Evolutionary conservation across 2,329 filamentous ascomycete genomes (phyloP), one percentile per base, ranked within the genome.

Genomic region (Davidsoniella neocaledoniae): DNA sequence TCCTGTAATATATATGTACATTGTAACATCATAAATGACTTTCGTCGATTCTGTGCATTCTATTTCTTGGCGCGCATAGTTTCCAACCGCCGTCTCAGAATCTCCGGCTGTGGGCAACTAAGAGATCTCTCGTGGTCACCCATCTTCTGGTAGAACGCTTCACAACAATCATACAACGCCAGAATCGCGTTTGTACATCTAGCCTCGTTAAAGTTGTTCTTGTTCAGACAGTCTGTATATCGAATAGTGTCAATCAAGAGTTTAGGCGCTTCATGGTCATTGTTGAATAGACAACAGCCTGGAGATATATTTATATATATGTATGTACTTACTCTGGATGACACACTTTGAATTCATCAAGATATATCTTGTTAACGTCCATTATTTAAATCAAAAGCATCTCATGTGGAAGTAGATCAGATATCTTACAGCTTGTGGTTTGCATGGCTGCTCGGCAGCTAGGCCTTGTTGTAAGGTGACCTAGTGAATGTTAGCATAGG

Each of bases 121-220:
- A 80, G 77, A 2, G 82, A 83, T 40, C 73, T 78, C 29, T 85
- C 87, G 21, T 78, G 67, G 50, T 93, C 81, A 14, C 91, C 88
- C 53, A 84, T 76, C 51, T 76, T 73, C 58, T 81, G 68, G 66
- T 98, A 96, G 62, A 96, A 94, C 10, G 77, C 74, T 59, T 88
- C 80, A 65, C 91, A 98, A 66, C 91, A 98, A 57, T 91, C 82
- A 64, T 96, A 98, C 21, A 98, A 69, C 2, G 86, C 85, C 62
- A 90, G 81, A 51, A 98, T 75, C 59, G 86, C 70, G 16, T 68
- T 63, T 60, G 82, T 76, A 64, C 91, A 98, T 60, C 80, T 93
- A 41, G 77, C 77, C 65, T 96, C 87, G 53, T 93, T 77, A 68
- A 83, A 96, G 49, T 78, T 79, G 63, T 88, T 88, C 64, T 80